A percentile compares a stretch with the other conserved stretches of the same genome.
phyloP scores from a whole-genome alignment of 2,329 filamentous ascomycete species.

The Aschersonia sp. region DNA sequence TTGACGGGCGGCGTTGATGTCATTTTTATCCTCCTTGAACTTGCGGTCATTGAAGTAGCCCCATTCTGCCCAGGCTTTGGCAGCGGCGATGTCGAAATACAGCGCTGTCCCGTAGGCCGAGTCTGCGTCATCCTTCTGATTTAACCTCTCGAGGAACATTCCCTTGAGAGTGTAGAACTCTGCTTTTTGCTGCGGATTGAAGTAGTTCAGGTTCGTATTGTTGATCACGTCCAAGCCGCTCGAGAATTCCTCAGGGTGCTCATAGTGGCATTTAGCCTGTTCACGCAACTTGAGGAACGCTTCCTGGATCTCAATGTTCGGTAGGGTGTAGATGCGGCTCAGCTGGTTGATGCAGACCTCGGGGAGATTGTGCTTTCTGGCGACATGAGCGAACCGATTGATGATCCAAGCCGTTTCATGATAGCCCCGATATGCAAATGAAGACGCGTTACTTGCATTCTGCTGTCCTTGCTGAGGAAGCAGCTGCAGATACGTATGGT shows the following conservation, averaged over 20 bases:
- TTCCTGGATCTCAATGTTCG: conserved; percentile 99
- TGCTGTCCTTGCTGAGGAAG: conserved; percentile 61
- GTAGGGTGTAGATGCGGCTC: conserved; percentile 93
- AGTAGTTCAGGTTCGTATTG: conserved; percentile 98
- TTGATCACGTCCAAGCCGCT: conserved; percentile 97
- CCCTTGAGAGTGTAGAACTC: conserved; percentile 99
- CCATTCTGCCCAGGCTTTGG: conserved; percentile 99
- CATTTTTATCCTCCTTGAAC: conserved; percentile 79
- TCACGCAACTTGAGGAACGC: conserved; percentile 97
- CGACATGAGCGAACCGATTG: conserved; percentile 95
- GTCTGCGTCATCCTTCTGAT: conserved; percentile 81
- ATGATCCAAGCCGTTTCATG: conserved; percentile 99
- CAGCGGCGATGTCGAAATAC: conserved; percentile 88
- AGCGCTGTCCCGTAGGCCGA: conserved; percentile 88
- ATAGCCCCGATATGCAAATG: conserved; percentile 87
- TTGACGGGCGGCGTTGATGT: conserved; percentile 74
- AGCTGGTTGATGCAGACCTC: conserved; percentile 97
- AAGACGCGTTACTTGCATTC: conserved; percentile 73
- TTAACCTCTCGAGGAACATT: conserved; percentile 95
- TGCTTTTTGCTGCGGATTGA: conserved; percentile 88
- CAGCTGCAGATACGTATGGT: conserved; percentile 78
- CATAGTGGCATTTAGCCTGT: conserved; percentile 97
- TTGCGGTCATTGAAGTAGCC: conserved; percentile 94
- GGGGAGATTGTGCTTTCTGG: conserved; percentile 87
- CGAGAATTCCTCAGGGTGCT: conserved; percentile 83